These are phyloP conservation scores for Solanum megistacrolobum DNA, from an alignment of 257 asterid genomes.

Conservation along the genomic window DNA sequence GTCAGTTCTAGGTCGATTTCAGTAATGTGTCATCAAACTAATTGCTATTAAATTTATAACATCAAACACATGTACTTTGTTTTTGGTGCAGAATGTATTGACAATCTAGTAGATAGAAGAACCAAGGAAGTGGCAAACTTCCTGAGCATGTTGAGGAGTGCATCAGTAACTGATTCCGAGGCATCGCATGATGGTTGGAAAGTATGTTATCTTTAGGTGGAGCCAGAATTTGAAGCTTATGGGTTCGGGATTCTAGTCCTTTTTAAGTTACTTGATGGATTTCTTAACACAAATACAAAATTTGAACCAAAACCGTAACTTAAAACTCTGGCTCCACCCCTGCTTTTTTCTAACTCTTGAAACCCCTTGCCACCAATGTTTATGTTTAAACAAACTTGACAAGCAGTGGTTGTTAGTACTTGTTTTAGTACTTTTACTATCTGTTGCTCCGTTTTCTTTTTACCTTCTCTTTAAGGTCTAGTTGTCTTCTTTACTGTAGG, in stretches of 20 bases:
- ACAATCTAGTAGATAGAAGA: slow-evolving; percentile 44
- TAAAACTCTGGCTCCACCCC: neutral
- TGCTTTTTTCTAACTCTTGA: neutral
- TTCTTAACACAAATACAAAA: neutral
- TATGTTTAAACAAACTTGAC: neutral
- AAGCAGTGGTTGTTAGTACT: neutral
- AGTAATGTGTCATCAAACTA: neutral
- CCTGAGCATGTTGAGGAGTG: slow-evolving; percentile 74
- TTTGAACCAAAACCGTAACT: neutral
- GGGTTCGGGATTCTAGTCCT: neutral
- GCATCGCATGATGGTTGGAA: slow-evolving; percentile 51
- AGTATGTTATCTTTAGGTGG: slow-evolving; percentile 26
- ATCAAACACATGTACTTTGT: neutral
- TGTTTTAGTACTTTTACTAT: neutral
- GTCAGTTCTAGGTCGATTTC: neutral
- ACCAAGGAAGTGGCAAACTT: slow-evolving; percentile 55
- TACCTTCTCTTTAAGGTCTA: neutral
- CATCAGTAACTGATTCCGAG: slow-evolving; percentile 30
- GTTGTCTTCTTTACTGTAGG: slow-evolving; percentile 12
- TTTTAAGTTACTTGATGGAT: neutral
- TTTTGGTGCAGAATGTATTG: slow-evolving; percentile 40
- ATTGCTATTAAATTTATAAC: neutral
- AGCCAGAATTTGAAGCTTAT: neutral
- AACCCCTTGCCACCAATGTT: neutral
- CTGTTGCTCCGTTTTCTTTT: neutral